Evolutionary conservation across 73 alveolate species (phyloP), one percentile per base, ranked within the genome.

Genomic region (Diophrys sp.): DNA sequence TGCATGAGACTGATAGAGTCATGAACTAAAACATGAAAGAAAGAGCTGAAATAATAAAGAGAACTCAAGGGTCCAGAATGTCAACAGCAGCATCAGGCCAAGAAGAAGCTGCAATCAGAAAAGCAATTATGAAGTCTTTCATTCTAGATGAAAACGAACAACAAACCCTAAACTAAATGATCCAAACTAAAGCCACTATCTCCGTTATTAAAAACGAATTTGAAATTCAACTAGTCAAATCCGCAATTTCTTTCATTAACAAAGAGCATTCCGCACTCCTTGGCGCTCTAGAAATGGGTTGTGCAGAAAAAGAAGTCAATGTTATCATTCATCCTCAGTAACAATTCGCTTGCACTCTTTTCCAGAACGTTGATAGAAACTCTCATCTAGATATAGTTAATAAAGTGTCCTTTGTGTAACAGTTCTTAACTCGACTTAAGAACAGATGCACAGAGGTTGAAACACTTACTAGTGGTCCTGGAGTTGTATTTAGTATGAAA

Each of bases 391-490:
- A 86, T 73, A 86, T 86, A 85, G 84, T 86, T 0, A 77, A 88
- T 31, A 88, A 88, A 73, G 80, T 88, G 24, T 26, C 89, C n/a
- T 75, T 75, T 56, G 84, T 89, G 2, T 78, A 89, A 34, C 84
- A 75, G 71, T 89, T 78, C 55, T 31, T 84, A 1, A 89, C 89
- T 28, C 70, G 82, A 26, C 77, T 89, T 0, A 84, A 86, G 73
- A 89, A 89, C 55, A 72, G 92, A 79, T 84, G 90, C 54, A 84
- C 93, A 0, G 90, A 81, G 53, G 92, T 89, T 1, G 96, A 89
- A 74, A 84, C 96, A 14, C 79, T 87, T 18, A 89, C 96, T 2
- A 33, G 85, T 54, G 96, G 96, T 0, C 89, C 89, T n/a, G 92
- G 93, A 2, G 67, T 89, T 69, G 90, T 84, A 29, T 78, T 89